phyloP scores from a whole-genome alignment of 345 rosid species.

The Lumnitzera littorea region DNA sequence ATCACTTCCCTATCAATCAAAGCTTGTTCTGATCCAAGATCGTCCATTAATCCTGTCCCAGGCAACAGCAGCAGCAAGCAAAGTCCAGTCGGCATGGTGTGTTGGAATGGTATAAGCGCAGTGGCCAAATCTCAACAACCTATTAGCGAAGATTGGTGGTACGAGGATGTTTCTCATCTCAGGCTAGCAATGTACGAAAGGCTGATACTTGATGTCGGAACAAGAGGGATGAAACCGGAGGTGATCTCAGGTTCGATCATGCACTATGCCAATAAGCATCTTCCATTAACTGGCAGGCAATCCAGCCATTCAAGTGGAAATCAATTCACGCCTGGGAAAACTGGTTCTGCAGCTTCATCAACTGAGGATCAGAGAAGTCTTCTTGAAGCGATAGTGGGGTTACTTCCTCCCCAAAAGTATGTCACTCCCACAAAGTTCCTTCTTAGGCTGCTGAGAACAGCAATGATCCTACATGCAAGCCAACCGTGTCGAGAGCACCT shows the following conservation, averaged over 20 bases:
- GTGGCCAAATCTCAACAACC: slow-evolving; percentile 23
- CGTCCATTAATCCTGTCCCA: slow-evolving; percentile 56
- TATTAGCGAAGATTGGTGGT: slow-evolving; percentile 77
- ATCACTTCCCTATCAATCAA: slow-evolving; percentile 70
- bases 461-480: slow-evolving; percentile 52
- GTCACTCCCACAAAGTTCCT: slow-evolving; percentile 64
- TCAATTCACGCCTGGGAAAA: slow-evolving; percentile 17
- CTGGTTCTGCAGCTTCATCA: slow-evolving; percentile 14
- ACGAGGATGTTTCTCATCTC: slow-evolving; percentile 60
- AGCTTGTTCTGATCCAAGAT: slow-evolving; percentile 55
- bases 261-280: slow-evolving; percentile 61
- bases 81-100: slow-evolving; percentile 25
- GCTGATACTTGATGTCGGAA: slow-evolving; percentile 48
- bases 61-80: slow-evolving; percentile 7
- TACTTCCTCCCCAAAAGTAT: slow-evolving; percentile 49
- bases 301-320: slow-evolving; percentile 23
- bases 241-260: slow-evolving; percentile 53
- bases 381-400: slow-evolving; percentile 67
- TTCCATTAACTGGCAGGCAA: slow-evolving; percentile 57
- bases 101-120: slow-evolving; percentile 71
- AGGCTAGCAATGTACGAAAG: slow-evolving; percentile 49
- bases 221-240: slow-evolving; percentile 49
- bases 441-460: slow-evolving; percentile 72
- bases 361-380: slow-evolving; percentile 49
- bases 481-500: slow-evolving; percentile 46